Base-by-base conservation (phyloP, 2,329 filamentous ascomycete species). In the Colletotrichum tofieldiae region DNA sequence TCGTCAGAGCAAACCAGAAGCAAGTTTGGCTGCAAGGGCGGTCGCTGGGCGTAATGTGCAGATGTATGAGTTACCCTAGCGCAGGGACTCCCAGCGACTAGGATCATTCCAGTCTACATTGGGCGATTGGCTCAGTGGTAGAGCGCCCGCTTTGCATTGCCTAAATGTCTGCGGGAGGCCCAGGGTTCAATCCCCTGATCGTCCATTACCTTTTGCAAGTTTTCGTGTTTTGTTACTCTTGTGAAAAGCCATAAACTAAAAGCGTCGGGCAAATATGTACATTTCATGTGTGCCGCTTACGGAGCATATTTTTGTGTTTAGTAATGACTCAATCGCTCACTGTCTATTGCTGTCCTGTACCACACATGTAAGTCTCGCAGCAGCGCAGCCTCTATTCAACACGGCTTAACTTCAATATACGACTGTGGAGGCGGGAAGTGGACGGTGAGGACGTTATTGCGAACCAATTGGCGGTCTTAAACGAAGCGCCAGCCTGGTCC, bases 151-250 rank as follows among this genome's bases (percentile, higher is more conserved):
- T 64, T 64, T 64, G 61, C 61, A 64, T 64, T n/a, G 23, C 14
- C 20, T 23, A 35, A 6, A 16, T 12, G 61, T 23, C 26, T 64
- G 61, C 61, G 61, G 61, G 49, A 64, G 61, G 61, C 49, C 61
- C 61, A 54, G 61, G 61, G 61, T 64, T 64, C 61, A 55, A 64
- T 64, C 61, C 61, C 61, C 61, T 54, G 61, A 54, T 54, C 61
- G 61, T 64, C 61, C 61, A 64, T n/a, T 35, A 32, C 2, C 8
- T 51, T 63, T 63, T 63, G 45, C 5, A 8, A 23, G 1, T n/a
- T 5, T 9, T 20, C 12, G 12, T 23, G 6, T 51, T 12, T 12
- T 35, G 7, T 29, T 5, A 2, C 5, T 14, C 18, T 37, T 23
- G 5, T 3, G 11, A 5, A n/a, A 5, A 32, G 11, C 9, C 12